Base-by-base conservation (phyloP, 768 basidiomycete species). In the Psilocybe azurescens region DNA sequence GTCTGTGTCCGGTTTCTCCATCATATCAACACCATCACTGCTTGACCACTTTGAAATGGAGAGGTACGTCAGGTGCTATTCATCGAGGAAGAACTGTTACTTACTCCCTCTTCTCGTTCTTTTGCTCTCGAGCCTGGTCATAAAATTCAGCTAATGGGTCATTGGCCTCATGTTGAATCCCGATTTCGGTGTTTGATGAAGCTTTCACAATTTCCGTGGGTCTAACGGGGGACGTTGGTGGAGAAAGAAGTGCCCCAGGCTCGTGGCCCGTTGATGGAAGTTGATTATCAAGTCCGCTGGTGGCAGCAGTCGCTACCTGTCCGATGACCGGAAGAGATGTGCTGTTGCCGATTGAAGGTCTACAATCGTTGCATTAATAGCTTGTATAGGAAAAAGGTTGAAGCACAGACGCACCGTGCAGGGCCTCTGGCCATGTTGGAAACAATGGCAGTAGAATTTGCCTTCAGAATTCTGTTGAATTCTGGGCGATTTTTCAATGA, bases 101-200 rank as follows among this genome's bases (percentile, higher is more conserved):
- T 62, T 53, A 84, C 86, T 61, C 72, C 73, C 14, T 72, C 76
- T 28, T 85, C 83, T 28, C 67, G 72, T 41, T 61, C 30, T 36
- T 53, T 50, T 60, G 65, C 58, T 85, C 81, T 16, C 74, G 81
- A 2, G 89, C 90, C 65, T 80, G 74, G 3, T 75, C 79, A 67
- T 91, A 91, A 67, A 89, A 90, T 63, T 86, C 82, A 0, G 83
- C 83, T 56, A 92, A 75, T 0, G 90, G 89, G 69, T 92, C 90
- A 30, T 73, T 63, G 13, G 47, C 30, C 54, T 52, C 46, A 33
- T 55, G 46, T 7, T 28, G 48, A 46, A 52, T 36, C 28, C 53
- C 13, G 5, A 18, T n/a, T 32, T 20, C 29, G 38, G 56, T 24
- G 20, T 39, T 49, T 10, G 47, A 49, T 33, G n/a, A 2, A 9